Evolutionary conservation across 2,329 filamentous ascomycete genomes (phyloP), one percentile per base, ranked within the genome.

Genomic region (Trichoderma simmonsii): DNA sequence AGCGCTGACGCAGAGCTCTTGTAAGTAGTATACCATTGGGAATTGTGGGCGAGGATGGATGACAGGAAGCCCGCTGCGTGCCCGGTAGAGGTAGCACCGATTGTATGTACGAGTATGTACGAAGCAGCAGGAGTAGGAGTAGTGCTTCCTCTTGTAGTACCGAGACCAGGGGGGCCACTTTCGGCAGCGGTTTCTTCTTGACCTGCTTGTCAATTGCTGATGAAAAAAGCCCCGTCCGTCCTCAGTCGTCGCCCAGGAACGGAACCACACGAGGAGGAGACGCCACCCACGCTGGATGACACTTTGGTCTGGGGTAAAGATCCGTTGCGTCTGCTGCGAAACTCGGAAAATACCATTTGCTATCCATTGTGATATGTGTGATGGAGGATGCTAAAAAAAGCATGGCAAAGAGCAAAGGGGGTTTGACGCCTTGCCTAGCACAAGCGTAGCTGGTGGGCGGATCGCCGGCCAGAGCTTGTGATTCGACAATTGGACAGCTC

Each of bases 401-500:
- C 61, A 66, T 65, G 54, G 54, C 60, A 64, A n/a, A 43, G 51
- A 71, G 60, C 30, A 71, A 71, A 59, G 51, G 54, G 59, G 59
- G 51, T 51, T 34, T 56, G 68, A 43, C 60, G 60, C 60, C 36
- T 64, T 26, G 30, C 60, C 56, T 48, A 64, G 68, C 68, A 64
- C 59, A 59, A 71, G 28, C 60, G 48, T 71, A 59, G 56, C 62
- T 70, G 34, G 48, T 64, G 32, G 59, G 71, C 71, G 71, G 59
- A 72, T 64, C 57, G 57, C 59, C 57, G 59, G 48, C 71, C 26
- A 18, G n/a, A 39, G 63, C 64, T 63, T 61, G 59, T 63, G 65
- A 72, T 72, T 72, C 71, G 71, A 72, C 71, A 70, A 72, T 72
- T 57, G 59, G 32, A 39, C 39, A 62, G 56, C 32, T 61, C 43